These are phyloP conservation scores for Botryotinia convoluta DNA, from an alignment of 2,329 filamentous ascomycete genomes.

Conservation along the genomic window DNA sequence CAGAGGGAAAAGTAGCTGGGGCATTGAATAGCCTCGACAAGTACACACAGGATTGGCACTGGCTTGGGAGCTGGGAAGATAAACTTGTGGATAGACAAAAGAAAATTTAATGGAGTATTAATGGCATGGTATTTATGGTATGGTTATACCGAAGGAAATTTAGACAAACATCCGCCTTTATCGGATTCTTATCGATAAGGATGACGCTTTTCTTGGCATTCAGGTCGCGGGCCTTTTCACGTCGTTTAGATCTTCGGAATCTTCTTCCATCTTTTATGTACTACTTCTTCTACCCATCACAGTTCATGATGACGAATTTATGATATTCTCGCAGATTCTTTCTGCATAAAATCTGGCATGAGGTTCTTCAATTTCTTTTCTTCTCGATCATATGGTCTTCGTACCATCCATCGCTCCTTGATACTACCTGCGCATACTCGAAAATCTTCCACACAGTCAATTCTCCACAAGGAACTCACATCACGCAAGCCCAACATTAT, in stretches of 20 bases:
- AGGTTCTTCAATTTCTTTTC: slow-evolving; percentile 20
- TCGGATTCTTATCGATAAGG: slow-evolving; percentile 21
- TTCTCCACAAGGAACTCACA: slow-evolving; percentile 28
- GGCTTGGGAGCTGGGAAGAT: slow-evolving; percentile 64
- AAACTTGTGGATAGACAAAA: slow-evolving; percentile 14
- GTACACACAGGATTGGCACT: slow-evolving; percentile 62
- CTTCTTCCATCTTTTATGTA: background rate
- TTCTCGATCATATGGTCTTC: slow-evolving; percentile 1
- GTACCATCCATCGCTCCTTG: slow-evolving; percentile 4
- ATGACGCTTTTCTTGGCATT: slow-evolving; percentile 9
- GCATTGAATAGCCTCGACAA: slow-evolving; percentile 57
- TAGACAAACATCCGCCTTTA: slow-evolving; percentile 10
- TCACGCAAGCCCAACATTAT: slow-evolving; percentile 29
- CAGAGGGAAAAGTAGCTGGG: slow-evolving; percentile 55
- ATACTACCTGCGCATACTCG: slow-evolving; percentile 5
- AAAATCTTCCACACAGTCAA: slow-evolving; percentile 20
- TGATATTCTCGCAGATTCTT: background rate
- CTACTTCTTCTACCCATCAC: background rate
- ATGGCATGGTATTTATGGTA: slow-evolving; percentile 4
- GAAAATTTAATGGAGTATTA: background rate
- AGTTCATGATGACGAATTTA: background rate
- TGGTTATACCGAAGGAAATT: background rate
- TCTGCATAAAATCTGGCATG: slow-evolving; percentile 16
- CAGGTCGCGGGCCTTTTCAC: background rate
- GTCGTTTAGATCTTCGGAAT: background rate